A percentile compares a stretch with the other conserved stretches of the same genome.
phyloP scores from a whole-genome alignment of 345 rosid genomes.

The Moringa oleifera region DNA sequence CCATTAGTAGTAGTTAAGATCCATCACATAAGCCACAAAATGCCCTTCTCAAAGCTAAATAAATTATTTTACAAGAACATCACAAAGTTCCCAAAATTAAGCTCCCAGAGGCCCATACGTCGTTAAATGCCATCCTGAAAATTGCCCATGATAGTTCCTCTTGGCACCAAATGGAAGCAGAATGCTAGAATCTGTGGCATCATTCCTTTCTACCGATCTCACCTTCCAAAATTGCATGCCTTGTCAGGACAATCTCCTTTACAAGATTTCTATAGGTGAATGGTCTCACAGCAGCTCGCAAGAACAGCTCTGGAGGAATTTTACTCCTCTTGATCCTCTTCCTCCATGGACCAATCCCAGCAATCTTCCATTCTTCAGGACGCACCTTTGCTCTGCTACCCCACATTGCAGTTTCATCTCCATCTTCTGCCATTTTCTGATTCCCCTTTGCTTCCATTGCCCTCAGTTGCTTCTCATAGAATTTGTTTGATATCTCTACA shows the following conservation, averaged over 20 bases:
- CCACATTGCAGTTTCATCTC: conserved; percentile 65
- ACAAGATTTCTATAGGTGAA: conserved; percentile 90
- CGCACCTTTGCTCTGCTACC: conserved; percentile 68
- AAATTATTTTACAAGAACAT: too few species aligned
- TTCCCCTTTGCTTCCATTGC: conserved; percentile 31
- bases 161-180: too few species aligned
- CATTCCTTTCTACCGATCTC: conserved; percentile 58
- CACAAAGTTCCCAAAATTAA: too few species aligned
- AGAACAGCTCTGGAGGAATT: conserved; percentile 77
- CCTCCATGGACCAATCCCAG: conserved; percentile 72
- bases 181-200: not conserved
- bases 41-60: too few species aligned
- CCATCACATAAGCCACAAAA: too few species aligned
- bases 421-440: conserved; percentile 26
- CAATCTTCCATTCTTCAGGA: conserved; percentile 71
- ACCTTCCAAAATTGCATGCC: conserved; percentile 91
- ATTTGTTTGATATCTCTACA: conserved; percentile 34
- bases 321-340: conserved; percentile 68
- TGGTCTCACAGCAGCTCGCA: conserved; percentile 80
- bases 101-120: too few species aligned
- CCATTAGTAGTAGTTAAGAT: too few species aligned
- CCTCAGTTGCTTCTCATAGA: conserved; percentile 51
- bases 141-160: too few species aligned
- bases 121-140: too few species aligned
- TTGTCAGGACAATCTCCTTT: conserved; percentile 88